Evolutionary conservation across 169 alveolate genomes (phyloP).

Genomic region (Plasmodium inui): DNA sequence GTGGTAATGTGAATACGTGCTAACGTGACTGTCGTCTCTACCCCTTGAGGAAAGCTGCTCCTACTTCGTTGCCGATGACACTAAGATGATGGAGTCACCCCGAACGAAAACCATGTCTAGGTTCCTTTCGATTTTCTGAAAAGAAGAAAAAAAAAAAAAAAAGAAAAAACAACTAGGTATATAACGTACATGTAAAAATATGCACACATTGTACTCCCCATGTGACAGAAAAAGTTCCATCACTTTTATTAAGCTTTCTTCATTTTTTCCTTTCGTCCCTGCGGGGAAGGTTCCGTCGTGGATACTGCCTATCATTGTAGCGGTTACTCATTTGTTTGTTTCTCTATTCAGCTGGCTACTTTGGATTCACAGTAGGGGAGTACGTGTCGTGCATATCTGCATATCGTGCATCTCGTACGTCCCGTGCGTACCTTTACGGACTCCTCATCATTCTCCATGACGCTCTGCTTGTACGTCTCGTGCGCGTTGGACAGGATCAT

Average conservation of each 20-base stretch:
- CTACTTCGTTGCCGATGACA: conserved; percentile 83
- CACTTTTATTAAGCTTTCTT: not conserved
- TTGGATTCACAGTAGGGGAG: not conserved
- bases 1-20: not conserved
- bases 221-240: not conserved
- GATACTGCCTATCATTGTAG: not conserved
- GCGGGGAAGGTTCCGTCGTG: not conserved
- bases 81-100: conserved; percentile 92
- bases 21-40: not conserved
- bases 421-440: conserved; percentile 68
- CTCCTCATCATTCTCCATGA: conserved; percentile 50
- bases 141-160: conserved; percentile 1
- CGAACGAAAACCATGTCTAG: conserved; percentile 89
- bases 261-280: not conserved
- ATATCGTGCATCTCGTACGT: too few relatives aligned
- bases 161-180: not conserved
- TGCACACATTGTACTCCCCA: conserved; percentile 14
- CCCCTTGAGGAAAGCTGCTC: not conserved
- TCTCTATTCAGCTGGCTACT: not conserved
- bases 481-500: conserved; percentile 92
- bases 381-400: not conserved
- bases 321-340: not conserved
- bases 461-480: conserved; percentile 81
- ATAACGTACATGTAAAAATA: conserved; percentile 43
- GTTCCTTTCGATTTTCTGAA: conserved; percentile 83